Percentiles rank a stretch among this genome's conserved stretches.
phyloP scores from a whole-genome alignment of 148 eudicot species.

The Rhododendron ovatum region DNA sequence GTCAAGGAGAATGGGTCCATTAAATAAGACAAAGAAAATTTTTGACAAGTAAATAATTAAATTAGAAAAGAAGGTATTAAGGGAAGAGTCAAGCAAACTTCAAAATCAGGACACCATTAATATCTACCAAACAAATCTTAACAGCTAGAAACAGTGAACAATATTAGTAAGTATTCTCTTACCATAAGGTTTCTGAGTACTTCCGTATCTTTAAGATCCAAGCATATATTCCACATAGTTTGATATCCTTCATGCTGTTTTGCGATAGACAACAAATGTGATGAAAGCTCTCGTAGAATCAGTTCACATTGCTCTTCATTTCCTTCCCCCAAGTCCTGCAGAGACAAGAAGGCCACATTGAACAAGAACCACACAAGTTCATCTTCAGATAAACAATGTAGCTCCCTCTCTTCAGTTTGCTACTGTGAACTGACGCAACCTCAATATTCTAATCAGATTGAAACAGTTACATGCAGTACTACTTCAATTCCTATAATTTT shows the following conservation, averaged over 20 bases:
- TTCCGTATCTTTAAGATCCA: conserved; percentile 69
- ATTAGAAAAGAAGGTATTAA: not conserved
- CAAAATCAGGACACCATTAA: not conserved
- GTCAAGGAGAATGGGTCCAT: not conserved
- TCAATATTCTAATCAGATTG: not conserved
- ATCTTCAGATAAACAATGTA: not conserved
- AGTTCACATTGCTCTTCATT: conserved; percentile 48
- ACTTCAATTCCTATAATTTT: too few relatives aligned
- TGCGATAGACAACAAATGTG: conserved; percentile 70
- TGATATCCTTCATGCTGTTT: conserved; percentile 79
- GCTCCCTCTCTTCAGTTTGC: not conserved
- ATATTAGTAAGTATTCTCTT: conserved; percentile 8
- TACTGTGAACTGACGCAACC: not conserved
- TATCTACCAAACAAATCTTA: not conserved
- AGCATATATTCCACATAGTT: conserved; percentile 83
- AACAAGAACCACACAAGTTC: not conserved
- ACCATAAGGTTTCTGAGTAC: conserved; percentile 89
- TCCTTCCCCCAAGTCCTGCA: conserved; percentile 56
- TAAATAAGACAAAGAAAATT: conserved; percentile 1
- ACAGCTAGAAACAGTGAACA: not conserved
- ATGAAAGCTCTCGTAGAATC: conserved; percentile 50
- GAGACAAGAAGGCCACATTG: conserved; percentile 4
- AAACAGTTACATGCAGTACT: conserved; percentile 3
- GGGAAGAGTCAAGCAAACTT: not conserved
- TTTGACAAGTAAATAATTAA: not conserved